phyloP scores from a whole-genome alignment of 2,329 filamentous ascomycete species.

The Domatiomyces globalis region DNA sequence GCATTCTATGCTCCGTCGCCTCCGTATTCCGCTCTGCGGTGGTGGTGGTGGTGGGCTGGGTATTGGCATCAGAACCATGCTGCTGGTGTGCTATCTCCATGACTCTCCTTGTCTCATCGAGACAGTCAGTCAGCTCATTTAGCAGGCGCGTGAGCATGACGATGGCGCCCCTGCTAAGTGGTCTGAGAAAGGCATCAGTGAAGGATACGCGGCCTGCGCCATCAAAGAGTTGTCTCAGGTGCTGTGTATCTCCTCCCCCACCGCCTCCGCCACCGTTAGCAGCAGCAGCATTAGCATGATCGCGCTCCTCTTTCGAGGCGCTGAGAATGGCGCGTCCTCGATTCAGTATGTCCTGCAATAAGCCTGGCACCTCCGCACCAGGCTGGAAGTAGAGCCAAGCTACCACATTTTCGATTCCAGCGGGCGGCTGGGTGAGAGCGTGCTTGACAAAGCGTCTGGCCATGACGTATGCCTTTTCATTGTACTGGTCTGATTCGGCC shows the following conservation, averaged over 20 bases:
- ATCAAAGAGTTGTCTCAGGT: slow-evolving; percentile 14
- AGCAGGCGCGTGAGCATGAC: slow-evolving; percentile 23
- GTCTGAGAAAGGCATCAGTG: slow-evolving; percentile 20
- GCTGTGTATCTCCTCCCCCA: neutral
- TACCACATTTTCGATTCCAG: slow-evolving; percentile 39
- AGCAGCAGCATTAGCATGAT: slow-evolving; percentile 1
- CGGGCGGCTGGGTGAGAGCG: slow-evolving; percentile 29
- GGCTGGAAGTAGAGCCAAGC: slow-evolving; percentile 35
- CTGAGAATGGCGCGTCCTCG: slow-evolving; percentile 20
- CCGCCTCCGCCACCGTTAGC: neutral
- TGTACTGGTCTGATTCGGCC: slow-evolving; percentile 37
- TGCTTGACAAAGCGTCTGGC: slow-evolving; percentile 38
- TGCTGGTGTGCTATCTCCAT: neutral
- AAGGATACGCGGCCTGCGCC: slow-evolving; percentile 7
- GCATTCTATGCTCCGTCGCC: too few species aligned
- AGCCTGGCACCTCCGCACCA: slow-evolving; percentile 6
- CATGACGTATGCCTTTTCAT: slow-evolving; percentile 41
- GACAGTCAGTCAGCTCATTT: slow-evolving; percentile 10
- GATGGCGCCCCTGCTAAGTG: slow-evolving; percentile 23
- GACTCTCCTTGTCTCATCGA: neutral
- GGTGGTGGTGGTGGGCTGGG: too few species aligned
- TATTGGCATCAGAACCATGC: too few species aligned
- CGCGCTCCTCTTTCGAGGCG: slow-evolving; percentile 11
- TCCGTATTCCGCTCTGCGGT: too few species aligned
- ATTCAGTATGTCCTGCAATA: slow-evolving; percentile 19